A percentile compares a stretch with the other conserved stretches of the same genome.
phyloP scores from a whole-genome alignment of 2,329 filamentous ascomycete species.

The Gnomoniopsis sp. region DNA sequence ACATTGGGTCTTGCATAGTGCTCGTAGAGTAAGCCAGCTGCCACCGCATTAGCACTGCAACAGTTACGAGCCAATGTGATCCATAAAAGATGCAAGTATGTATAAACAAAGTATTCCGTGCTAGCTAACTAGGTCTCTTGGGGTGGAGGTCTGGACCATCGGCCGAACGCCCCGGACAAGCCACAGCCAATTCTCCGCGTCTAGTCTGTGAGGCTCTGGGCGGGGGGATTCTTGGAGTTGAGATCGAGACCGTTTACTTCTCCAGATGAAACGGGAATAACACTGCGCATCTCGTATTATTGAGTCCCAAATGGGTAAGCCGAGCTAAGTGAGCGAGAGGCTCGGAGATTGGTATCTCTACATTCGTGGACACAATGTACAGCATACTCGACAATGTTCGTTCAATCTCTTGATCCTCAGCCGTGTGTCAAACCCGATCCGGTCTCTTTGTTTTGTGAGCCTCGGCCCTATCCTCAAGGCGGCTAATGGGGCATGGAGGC shows the following conservation, averaged over 20 bases:
- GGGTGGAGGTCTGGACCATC: not conserved
- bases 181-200: not conserved
- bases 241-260: not conserved
- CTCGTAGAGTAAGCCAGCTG: too few species aligned
- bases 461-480: not conserved
- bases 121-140: too few species aligned
- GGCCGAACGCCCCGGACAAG: not conserved
- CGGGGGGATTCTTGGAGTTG: not conserved
- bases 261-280: not conserved
- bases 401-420: not conserved
- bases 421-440: not conserved
- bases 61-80: too few species aligned
- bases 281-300: not conserved
- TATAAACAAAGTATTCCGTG: too few species aligned
- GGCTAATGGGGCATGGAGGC: not conserved
- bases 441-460: too few species aligned
- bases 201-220: not conserved
- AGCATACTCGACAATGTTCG: not conserved
- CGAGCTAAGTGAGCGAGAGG: not conserved
- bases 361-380: not conserved
- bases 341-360: too few species aligned
- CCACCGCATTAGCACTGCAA: too few species aligned
- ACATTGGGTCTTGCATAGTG: too few species aligned
- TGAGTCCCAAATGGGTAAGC: not conserved
- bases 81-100: too few species aligned